phyloP scores from a whole-genome alignment of 805 yeast genomes.

The Pichia rugopelliculosa region DNA sequence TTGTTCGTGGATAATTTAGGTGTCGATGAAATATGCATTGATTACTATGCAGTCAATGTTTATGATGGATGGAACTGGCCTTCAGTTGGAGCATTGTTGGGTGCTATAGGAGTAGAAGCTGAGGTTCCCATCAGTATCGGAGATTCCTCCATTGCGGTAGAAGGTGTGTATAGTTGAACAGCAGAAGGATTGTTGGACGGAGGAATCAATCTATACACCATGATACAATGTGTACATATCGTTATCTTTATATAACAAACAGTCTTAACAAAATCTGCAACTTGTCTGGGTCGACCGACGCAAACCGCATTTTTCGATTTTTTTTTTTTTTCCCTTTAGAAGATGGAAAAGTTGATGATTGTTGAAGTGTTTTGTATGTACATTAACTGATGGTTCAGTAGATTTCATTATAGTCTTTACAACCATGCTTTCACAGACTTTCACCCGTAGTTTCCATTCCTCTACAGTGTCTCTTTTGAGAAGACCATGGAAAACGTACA shows the following conservation, averaged over 20 bases:
- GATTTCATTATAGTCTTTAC: no score
- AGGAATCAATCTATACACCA: no score
- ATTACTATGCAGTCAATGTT: constrained; percentile 9
- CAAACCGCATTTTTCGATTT: neutral
- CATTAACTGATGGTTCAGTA: no score
- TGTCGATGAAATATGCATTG: neutral
- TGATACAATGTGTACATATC: no score
- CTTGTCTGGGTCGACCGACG: constrained; percentile 1
- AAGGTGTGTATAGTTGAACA: neutral
- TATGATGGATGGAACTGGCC: constrained; percentile 11
- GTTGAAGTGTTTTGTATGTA: no score
- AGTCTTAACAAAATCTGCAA: neutral
- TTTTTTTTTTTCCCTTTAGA: no score
- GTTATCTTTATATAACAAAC: no score
- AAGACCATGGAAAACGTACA: constrained; percentile 84
- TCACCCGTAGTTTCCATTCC: constrained; percentile 1
- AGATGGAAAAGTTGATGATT: no score
- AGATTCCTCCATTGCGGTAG: neutral
- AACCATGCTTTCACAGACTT: constrained; percentile 3
- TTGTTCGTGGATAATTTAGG: neutral
- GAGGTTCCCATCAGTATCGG: neutral
- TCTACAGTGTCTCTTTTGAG: constrained; percentile 38
- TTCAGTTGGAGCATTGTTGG: constrained; percentile 1
- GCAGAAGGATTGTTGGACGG: no score
- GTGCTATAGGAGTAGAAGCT: neutral